Conservation (phyloP, 176 grass and related monocot genomes). For the Alloteropsis semialata region DNA sequence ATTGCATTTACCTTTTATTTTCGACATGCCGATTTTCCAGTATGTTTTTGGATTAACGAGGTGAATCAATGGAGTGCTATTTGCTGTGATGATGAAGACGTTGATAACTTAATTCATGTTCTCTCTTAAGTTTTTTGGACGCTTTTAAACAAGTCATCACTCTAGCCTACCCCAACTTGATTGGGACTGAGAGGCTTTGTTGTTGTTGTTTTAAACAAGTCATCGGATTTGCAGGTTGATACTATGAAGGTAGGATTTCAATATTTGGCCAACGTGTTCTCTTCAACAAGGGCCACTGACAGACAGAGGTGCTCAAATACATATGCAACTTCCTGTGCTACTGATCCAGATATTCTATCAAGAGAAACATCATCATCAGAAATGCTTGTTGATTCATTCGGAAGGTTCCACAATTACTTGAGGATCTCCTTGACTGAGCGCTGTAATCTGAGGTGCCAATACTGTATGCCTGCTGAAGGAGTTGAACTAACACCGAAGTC, state of each 20-base stretch:
- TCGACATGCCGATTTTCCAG: not conserved
- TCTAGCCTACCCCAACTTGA: too few species aligned
- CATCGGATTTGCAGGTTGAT: conserved; percentile 19
- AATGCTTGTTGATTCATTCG: conserved; percentile 85
- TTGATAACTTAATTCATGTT: not conserved
- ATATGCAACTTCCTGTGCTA: conserved; percentile 43
- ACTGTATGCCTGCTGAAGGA: conserved; percentile 90
- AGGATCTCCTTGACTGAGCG: conserved; percentile 81
- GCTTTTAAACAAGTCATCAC: not conserved
- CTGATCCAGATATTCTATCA: conserved; percentile 26
- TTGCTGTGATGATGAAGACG: not conserved
- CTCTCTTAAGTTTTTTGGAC: not conserved
- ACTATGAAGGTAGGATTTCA: conserved; percentile 23
- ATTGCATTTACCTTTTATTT: not conserved
- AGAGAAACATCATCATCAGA: conserved; percentile 36
- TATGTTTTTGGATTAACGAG: not conserved
- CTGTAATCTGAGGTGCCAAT: conserved; percentile 87
- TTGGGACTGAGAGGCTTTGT: too few species aligned
- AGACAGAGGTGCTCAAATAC: conserved; percentile 13
- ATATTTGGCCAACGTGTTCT: not conserved
- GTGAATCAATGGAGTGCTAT: not conserved
- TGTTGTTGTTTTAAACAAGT: conserved; percentile 11
- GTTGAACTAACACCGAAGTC: conserved; percentile 68
- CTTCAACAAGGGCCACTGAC: not conserved
- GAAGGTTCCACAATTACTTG: conserved; percentile 82